Conservation (phyloP, 495 filamentous ascomycete species). For the Hypoxylon crocopeplum region DNA sequence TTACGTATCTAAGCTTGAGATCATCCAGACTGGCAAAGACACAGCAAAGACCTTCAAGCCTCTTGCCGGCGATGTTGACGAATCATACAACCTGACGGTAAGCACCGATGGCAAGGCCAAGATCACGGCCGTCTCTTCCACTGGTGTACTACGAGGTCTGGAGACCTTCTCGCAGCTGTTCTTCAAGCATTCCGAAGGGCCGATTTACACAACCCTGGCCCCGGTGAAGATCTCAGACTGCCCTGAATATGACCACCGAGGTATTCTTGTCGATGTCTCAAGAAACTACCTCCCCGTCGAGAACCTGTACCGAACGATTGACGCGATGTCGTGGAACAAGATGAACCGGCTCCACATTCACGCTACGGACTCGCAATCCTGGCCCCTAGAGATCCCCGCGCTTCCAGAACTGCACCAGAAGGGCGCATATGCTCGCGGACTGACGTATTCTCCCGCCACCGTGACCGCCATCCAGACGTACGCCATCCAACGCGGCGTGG, state of each 20-base stretch:
- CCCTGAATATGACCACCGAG: conserved; percentile 74
- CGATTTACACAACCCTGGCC: conserved; percentile 68
- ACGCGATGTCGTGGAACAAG: conserved; percentile 76
- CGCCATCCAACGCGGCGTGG: conserved; percentile 69
- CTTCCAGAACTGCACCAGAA: conserved; percentile 71
- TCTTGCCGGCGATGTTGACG: conserved; percentile 67
- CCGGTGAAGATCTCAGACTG: conserved; percentile 70
- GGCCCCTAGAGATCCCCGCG: conserved; percentile 79
- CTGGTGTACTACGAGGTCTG: conserved; percentile 70
- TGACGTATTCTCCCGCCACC: conserved; percentile 69
- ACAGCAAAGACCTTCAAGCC: conserved; percentile 62
- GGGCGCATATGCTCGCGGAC: conserved; percentile 68
- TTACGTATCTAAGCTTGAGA: conserved; percentile 61
- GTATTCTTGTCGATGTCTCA: conserved; percentile 75
- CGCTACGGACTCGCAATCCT: conserved; percentile 81
- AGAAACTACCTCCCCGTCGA: conserved; percentile 68
- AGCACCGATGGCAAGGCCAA: conserved; percentile 57
- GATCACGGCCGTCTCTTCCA: conserved; percentile 67
- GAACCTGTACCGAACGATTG: conserved; percentile 72
- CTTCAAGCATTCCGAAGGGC: conserved; percentile 64
- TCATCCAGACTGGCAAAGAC: conserved; percentile 65
- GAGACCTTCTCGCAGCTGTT: conserved; percentile 80
- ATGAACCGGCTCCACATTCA: conserved; percentile 81
- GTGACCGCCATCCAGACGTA: conserved; percentile 70
- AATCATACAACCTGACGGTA: conserved; percentile 73